Conservation (phyloP, 1,139 yeast species). For the Sugiyamaella grinbergsii region DNA sequence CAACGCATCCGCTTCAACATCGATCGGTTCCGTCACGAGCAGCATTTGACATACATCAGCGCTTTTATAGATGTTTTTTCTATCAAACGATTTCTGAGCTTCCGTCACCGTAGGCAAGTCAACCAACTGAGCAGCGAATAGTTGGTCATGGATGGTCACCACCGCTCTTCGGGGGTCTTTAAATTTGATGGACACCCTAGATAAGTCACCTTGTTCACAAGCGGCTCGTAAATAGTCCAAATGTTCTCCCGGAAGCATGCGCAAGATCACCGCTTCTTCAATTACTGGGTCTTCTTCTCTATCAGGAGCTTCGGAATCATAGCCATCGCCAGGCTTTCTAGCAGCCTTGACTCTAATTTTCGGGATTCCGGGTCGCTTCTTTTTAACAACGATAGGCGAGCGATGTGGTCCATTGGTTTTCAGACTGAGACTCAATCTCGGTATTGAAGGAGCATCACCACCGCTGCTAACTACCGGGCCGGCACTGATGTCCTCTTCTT, state of each 20-base stretch:
- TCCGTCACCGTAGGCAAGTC: slow-evolving; percentile 90
- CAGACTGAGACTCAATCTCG: slow-evolving; percentile 39
- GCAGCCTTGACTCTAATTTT: slow-evolving; percentile 79
- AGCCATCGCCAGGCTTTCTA: slow-evolving; percentile 89
- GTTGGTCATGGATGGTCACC: slow-evolving; percentile 53
- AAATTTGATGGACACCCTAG: slow-evolving; percentile 76
- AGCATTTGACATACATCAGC: slow-evolving; percentile 86
- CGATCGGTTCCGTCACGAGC: slow-evolving; percentile 66
- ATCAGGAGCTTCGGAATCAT: slow-evolving; percentile 96
- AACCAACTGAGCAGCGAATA: slow-evolving; percentile 83
- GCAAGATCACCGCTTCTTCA: slow-evolving; percentile 79
- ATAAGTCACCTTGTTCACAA: slow-evolving; percentile 77
- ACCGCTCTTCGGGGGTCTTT: slow-evolving; percentile 78
- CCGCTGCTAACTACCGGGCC: slow-evolving; percentile 11
- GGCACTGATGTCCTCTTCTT: slow-evolving; percentile 4
- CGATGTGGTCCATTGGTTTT: slow-evolving; percentile 29
- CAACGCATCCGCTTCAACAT: slow-evolving; percentile 55
- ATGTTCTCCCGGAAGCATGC: slow-evolving; percentile 79
- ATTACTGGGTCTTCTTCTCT: slow-evolving; percentile 91
- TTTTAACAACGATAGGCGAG: slow-evolving; percentile 17
- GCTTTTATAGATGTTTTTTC: slow-evolving; percentile 84
- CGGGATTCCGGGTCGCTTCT: slow-evolving; percentile 49
- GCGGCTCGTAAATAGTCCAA: slow-evolving; percentile 77
- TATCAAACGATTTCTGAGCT: slow-evolving; percentile 84
- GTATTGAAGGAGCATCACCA: slow-evolving; percentile 17